A percentile compares a stretch with the other conserved stretches of the same genome.
Evolutionary conservation across 768 basidiomycete genomes (phyloP).

Genomic region (Boletus rex-veris): DNA sequence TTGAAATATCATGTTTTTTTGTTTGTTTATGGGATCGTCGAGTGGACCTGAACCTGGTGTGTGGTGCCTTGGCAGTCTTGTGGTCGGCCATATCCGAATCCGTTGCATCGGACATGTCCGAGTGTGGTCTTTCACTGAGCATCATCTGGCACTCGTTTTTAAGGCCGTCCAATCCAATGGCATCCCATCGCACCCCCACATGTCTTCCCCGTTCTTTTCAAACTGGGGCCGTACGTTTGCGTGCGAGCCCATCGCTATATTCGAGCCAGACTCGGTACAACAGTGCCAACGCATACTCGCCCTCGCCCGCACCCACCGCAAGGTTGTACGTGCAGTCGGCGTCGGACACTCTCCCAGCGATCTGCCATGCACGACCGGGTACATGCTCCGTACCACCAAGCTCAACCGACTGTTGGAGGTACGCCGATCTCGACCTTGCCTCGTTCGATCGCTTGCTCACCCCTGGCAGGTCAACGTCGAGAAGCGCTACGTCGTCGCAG

Average conservation of each 20-base stretch:
- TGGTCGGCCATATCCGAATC: background rate
- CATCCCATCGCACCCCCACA: too few relatives aligned
- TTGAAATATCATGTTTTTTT: background rate
- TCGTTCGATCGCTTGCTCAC: background rate
- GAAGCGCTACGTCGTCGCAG: constrained; percentile 61
- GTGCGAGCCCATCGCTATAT: constrained; percentile 66
- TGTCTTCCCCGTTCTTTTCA: constrained; percentile 41
- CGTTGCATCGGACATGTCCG: constrained; percentile 6
- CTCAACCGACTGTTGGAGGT: constrained; percentile 77
- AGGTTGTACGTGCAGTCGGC: constrained; percentile 76
- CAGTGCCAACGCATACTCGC: constrained; percentile 77
- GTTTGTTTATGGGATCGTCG: too few relatives aligned
- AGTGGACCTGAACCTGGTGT: too few relatives aligned
- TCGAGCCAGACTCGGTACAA: constrained; percentile 65
- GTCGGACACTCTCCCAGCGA: constrained; percentile 94
- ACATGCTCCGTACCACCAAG: constrained; percentile 77
- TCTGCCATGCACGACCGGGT: constrained; percentile 84
- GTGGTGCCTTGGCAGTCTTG: constrained; percentile 8
- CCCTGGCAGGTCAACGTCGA: constrained; percentile 61
- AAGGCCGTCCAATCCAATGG: too few relatives aligned
- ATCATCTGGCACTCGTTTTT: too few relatives aligned
- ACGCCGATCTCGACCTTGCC: constrained; percentile 28
- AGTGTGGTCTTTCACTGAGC: background rate
- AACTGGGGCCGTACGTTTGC: constrained; percentile 88
- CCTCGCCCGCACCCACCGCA: constrained; percentile 70